phyloP scores from a whole-genome alignment of 192 early-diverging fungal species.

The Lunasporangiospora selenospora region DNA sequence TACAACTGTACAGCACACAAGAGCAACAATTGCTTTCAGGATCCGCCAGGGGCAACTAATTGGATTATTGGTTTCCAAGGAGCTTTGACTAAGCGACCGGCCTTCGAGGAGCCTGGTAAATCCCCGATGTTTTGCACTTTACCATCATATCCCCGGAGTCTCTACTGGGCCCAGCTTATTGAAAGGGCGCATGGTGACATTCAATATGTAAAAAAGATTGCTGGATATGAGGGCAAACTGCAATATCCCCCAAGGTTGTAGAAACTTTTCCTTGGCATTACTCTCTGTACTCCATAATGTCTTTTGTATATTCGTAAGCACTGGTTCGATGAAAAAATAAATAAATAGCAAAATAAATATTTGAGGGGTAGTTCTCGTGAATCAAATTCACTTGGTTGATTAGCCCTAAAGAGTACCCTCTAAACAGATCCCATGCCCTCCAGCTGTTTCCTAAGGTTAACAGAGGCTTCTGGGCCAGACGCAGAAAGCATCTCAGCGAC shows the following conservation, averaged over 20 bases:
- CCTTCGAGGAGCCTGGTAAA: slow-evolving; percentile 12
- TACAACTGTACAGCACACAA: slow-evolving; percentile 24
- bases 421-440: slow-evolving; percentile 17
- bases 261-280: no score
- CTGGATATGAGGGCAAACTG: slow-evolving; percentile 16
- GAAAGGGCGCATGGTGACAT: slow-evolving; percentile 29
- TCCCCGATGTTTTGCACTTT: neutral
- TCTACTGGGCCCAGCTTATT: slow-evolving; percentile 40
- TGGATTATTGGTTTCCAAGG: slow-evolving; percentile 38
- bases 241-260: slow-evolving; percentile 18
- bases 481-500: slow-evolving; percentile 53
- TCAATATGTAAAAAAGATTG: slow-evolving; percentile 22
- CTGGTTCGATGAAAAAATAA: no score
- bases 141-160: slow-evolving; percentile 22
- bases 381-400: no score
- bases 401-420: no score
- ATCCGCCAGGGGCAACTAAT: slow-evolving; percentile 27
- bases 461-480: slow-evolving; percentile 12
- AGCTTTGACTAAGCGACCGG: neutral
- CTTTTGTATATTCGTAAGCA: no score
- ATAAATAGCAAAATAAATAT: no score
- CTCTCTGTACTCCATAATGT: no score
- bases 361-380: no score
- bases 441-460: slow-evolving; percentile 19
- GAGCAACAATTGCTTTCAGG: slow-evolving; percentile 34